Conservation (phyloP, 2,329 filamentous ascomycete species). For the Trichoderma aggressivum region DNA sequence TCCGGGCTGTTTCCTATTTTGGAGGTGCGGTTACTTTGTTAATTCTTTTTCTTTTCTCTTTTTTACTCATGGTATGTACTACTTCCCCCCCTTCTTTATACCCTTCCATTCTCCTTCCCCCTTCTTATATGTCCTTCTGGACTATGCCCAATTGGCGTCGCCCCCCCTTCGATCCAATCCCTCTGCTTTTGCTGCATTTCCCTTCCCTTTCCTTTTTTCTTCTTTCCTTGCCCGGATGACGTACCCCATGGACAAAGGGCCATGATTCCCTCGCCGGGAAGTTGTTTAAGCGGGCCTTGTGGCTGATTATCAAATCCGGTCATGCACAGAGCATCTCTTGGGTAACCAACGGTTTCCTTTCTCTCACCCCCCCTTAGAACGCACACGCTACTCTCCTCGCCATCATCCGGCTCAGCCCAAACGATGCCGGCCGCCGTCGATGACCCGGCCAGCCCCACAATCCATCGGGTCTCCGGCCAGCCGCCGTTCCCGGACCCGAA, state of each 20-base stretch:
- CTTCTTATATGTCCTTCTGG: neutral
- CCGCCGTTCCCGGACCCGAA: conserved; percentile 61
- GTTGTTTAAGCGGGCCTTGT: conserved; percentile 16
- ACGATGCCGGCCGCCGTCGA: conserved; percentile 75
- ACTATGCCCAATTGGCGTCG: conserved; percentile 3
- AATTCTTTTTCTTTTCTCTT: neutral
- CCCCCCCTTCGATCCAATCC: neutral
- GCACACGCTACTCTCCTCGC: conserved; percentile 6
- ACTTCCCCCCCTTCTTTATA: too few relatives aligned
- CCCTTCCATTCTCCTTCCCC: too few relatives aligned
- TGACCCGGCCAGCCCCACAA: conserved; percentile 67
- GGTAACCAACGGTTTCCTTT: conserved; percentile 12
- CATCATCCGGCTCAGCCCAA: conserved; percentile 25
- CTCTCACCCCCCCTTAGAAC: neutral
- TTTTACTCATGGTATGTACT: conserved; percentile 11
- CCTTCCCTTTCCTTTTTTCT: neutral
- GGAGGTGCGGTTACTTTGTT: neutral
- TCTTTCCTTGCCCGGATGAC: neutral
- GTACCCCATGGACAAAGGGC: conserved; percentile 4
- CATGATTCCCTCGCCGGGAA: neutral
- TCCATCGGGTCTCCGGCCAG: conserved; percentile 66
- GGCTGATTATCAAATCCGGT: conserved; percentile 15
- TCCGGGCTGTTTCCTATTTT: conserved; percentile 5
- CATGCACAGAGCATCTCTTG: conserved; percentile 15
- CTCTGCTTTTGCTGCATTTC: neutral